These are phyloP conservation scores for Kernera saxatilis DNA, from an alignment of 345 rosid genomes.

Conservation along the genomic window DNA sequence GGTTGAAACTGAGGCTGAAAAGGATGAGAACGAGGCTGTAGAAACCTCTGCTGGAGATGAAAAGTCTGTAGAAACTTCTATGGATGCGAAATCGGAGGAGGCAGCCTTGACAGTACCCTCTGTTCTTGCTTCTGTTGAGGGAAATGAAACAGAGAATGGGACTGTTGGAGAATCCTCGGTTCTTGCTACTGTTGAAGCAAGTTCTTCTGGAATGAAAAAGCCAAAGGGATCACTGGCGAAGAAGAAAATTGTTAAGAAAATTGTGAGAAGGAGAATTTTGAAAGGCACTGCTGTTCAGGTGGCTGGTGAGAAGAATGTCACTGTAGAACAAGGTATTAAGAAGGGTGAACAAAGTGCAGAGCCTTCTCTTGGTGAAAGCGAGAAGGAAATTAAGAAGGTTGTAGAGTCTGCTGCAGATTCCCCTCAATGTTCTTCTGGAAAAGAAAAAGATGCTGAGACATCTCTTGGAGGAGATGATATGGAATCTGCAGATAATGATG, in stretches of 20 bases:
- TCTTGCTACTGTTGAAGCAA: conserved; percentile 9
- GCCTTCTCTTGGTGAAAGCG: conserved; percentile 11
- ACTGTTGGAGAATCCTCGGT: neutral
- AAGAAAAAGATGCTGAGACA: conserved; percentile 6
- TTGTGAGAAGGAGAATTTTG: neutral
- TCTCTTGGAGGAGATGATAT: conserved; percentile 12
- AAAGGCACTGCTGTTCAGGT: conserved; percentile 13
- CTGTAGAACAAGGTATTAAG: conserved; percentile 1
- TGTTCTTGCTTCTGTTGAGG: neutral
- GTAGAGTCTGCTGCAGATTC: conserved; percentile 8
- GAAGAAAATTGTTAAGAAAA: conserved; percentile 9
- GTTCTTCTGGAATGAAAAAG: neutral
- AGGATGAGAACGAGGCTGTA: neutral
- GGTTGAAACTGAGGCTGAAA: neutral
- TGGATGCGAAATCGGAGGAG: conserved; percentile 1
- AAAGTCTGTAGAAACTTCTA: neutral
- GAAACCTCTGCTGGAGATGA: conserved; percentile 9
- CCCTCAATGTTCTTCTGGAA: neutral
- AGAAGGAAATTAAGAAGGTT: conserved; percentile 11
- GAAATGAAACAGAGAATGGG: conserved; percentile 1
- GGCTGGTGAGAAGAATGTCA: conserved; percentile 12
- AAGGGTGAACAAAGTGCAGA: neutral
- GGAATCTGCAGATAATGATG: neutral
- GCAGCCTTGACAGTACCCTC: neutral
- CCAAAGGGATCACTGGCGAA: neutral